Percentiles rank a stretch among this genome's conserved stretches.
Conservation (phyloP, 1,139 yeast genomes). For the Candida sp. region DNA sequence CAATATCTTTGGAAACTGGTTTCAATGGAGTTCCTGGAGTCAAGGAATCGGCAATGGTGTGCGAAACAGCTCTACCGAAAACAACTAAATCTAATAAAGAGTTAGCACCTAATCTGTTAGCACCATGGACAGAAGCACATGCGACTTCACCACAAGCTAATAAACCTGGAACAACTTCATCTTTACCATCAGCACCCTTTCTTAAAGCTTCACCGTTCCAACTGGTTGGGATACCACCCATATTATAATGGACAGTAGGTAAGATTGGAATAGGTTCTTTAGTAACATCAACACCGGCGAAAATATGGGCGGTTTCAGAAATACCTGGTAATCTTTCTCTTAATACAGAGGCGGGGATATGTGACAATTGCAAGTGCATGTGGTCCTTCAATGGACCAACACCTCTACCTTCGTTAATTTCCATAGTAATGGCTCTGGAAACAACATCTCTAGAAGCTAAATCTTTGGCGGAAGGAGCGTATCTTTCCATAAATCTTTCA, state of each 20-base stretch:
- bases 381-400: slow-evolving; percentile 97
- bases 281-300: slow-evolving; percentile 99
- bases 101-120: slow-evolving; percentile 98
- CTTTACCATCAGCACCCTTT: slow-evolving; percentile 83
- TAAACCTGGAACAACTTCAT: slow-evolving; percentile 88
- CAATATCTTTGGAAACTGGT: slow-evolving; percentile 75
- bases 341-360: slow-evolving; percentile 87
- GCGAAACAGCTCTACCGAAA: slow-evolving; percentile 97
- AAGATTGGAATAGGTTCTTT: slow-evolving; percentile 98
- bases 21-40: slow-evolving; percentile 88
- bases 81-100: slow-evolving; percentile 97
- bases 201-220: slow-evolving; percentile 96
- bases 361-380: slow-evolving; percentile 91
- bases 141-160: slow-evolving; percentile 99
- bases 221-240: slow-evolving; percentile 99
- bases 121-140: slow-evolving; percentile 99
- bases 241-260: slow-evolving; percentile 98
- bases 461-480: slow-evolving; percentile 98
- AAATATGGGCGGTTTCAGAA: slow-evolving; percentile 97
- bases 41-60: slow-evolving; percentile 80
- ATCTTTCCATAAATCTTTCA: slow-evolving; percentile 99
- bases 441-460: slow-evolving; percentile 98
- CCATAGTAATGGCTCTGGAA: slow-evolving; percentile 97
- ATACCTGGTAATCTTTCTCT: slow-evolving; percentile 99
- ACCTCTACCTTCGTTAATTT: slow-evolving; percentile 98